Conservation (phyloP, 2,329 filamentous ascomycete genomes). For the Colletotrichum tofieldiae region DNA sequence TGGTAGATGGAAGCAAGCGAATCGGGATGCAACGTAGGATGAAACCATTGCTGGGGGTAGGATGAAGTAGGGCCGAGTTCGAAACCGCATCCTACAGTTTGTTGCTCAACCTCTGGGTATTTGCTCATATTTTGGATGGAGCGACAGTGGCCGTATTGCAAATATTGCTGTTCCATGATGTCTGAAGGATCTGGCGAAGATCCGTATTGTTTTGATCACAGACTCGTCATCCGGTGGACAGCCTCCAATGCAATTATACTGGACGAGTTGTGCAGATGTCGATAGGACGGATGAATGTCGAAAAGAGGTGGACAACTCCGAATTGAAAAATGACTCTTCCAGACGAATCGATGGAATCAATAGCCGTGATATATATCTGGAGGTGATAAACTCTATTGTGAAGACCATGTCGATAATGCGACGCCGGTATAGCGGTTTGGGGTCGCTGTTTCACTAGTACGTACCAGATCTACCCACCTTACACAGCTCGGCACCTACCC, state of each 20-base stretch:
- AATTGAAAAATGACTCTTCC: background rate
- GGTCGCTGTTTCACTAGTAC: conserved; percentile 16
- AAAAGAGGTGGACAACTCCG: conserved; percentile 11
- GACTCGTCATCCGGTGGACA: background rate
- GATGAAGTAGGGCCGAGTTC: background rate
- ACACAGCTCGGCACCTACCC: conserved; percentile 10
- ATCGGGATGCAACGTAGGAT: conserved; percentile 16
- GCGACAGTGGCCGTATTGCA: background rate
- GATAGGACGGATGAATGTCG: conserved; percentile 4
- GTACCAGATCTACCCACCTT: conserved; percentile 1
- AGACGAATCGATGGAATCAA: background rate
- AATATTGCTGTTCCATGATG: conserved; percentile 10
- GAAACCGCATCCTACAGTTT: background rate
- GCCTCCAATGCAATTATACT: background rate
- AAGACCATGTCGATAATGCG: conserved; percentile 12
- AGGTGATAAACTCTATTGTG: conserved; percentile 9
- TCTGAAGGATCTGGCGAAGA: background rate
- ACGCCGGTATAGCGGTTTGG: conserved; percentile 19
- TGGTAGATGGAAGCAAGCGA: conserved; percentile 7
- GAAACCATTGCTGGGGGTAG: conserved; percentile 20
- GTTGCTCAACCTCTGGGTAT: background rate
- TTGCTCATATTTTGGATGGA: too few species aligned
- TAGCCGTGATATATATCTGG: conserved; percentile 21
- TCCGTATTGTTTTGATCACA: background rate
- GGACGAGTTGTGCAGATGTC: background rate